Evolutionary conservation across 2,329 filamentous ascomycete genomes (phyloP).

Genomic region (Ceratocystis papillata): DNA sequence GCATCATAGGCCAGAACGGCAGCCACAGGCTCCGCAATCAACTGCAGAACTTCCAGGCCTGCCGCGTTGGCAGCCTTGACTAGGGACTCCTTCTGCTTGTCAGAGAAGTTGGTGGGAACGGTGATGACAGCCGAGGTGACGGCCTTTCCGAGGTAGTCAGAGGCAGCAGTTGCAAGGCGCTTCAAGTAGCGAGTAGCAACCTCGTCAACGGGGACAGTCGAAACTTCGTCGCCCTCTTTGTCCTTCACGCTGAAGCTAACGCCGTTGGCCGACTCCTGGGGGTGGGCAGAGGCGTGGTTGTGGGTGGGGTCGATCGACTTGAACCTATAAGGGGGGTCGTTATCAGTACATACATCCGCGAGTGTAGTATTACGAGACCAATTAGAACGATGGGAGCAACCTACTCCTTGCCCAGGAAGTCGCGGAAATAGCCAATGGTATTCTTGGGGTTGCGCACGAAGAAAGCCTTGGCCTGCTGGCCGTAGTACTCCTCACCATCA

Average conservation of each 20-base stretch:
- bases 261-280: slow-evolving; percentile 58
- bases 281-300: slow-evolving; percentile 87
- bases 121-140: slow-evolving; percentile 93
- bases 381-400: slow-evolving; percentile 28
- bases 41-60: slow-evolving; percentile 79
- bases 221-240: slow-evolving; percentile 41
- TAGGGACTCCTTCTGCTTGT: slow-evolving; percentile 75
- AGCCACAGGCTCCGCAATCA: slow-evolving; percentile 83
- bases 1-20: slow-evolving; percentile 87
- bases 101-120: slow-evolving; percentile 84
- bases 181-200: slow-evolving; percentile 74
- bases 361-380: neutral
- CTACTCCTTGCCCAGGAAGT: slow-evolving; percentile 89
- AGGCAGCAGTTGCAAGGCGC: slow-evolving; percentile 69
- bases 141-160: slow-evolving; percentile 83
- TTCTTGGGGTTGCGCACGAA: slow-evolving; percentile 85
- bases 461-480: slow-evolving; percentile 87
- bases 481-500: slow-evolving; percentile 92
- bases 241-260: slow-evolving; percentile 80
- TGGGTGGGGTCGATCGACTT: slow-evolving; percentile 89
- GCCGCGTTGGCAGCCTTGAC: slow-evolving; percentile 66
- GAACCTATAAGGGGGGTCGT: slow-evolving; percentile 45
- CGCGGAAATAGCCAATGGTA: slow-evolving; percentile 90
- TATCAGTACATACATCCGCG: neutral
- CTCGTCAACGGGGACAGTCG: slow-evolving; percentile 66